Conservation (phyloP, 75 land plant genomes). For the Pinus taeda region DNA sequence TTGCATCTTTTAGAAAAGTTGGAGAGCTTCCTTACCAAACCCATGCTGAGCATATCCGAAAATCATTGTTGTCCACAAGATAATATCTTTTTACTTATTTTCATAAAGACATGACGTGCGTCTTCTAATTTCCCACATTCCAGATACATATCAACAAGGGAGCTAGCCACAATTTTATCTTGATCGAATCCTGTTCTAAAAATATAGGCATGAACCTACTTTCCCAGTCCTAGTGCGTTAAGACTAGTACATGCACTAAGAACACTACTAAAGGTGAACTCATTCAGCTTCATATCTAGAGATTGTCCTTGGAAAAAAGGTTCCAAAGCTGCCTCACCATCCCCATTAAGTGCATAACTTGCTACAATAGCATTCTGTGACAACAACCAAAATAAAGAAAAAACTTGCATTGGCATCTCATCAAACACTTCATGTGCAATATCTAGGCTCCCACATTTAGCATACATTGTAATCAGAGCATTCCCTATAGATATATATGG, state of each 20-base stretch:
- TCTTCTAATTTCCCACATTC: slow-evolving; percentile 63
- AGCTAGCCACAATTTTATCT: slow-evolving; percentile 46
- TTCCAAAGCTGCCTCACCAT: slow-evolving; percentile 38
- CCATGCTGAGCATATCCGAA: slow-evolving; percentile 21
- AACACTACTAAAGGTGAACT: slow-evolving; percentile 46
- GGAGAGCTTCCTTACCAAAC: slow-evolving; percentile 12
- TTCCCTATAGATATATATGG: slow-evolving; percentile 30
- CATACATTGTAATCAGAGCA: slow-evolving; percentile 69
- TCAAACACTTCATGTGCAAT: slow-evolving; percentile 39
- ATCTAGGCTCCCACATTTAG: slow-evolving; percentile 53
- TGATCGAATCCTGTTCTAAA: slow-evolving; percentile 37
- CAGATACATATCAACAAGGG: slow-evolving; percentile 70
- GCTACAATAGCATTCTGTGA: slow-evolving; percentile 77
- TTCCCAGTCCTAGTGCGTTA: slow-evolving; percentile 43
- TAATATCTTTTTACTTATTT: slow-evolving; percentile 28
- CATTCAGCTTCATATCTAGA: slow-evolving; percentile 29
- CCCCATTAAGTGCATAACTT: slow-evolving; percentile 37
- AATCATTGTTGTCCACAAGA: slow-evolving; percentile 36
- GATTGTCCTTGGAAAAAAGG: slow-evolving; percentile 41
- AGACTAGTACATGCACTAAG: slow-evolving; percentile 58
- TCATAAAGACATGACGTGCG: slow-evolving; percentile 38
- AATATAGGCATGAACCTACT: slow-evolving; percentile 48
- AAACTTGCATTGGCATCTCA: slow-evolving; percentile 15
- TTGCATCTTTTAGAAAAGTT: slow-evolving; percentile 4
- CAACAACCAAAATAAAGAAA: no score